Percentiles rank a stretch among this genome's conserved stretches.
These are phyloP conservation scores for Diaporthe aspalathi DNA, from an alignment of 2,329 filamentous ascomycete genomes.

Conservation along the genomic window DNA sequence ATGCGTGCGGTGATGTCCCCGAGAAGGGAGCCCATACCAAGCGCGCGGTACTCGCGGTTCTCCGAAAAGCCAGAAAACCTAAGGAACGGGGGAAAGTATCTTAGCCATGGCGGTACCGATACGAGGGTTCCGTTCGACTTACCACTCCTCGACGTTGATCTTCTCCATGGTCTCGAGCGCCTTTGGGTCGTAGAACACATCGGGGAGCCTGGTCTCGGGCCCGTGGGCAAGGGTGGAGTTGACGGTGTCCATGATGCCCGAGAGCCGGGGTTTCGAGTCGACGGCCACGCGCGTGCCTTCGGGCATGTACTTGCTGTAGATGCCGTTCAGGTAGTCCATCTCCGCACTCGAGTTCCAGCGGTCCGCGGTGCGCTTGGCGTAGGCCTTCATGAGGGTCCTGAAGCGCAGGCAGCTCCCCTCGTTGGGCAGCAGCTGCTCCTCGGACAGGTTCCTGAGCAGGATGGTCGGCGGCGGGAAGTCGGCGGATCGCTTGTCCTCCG, in stretches of 20 bases:
- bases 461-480: slow-evolving; percentile 72
- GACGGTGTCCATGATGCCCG: slow-evolving; percentile 93
- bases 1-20: slow-evolving; percentile 85
- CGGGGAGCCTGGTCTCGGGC: slow-evolving; percentile 79
- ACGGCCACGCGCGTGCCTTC: slow-evolving; percentile 77
- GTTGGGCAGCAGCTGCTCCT: slow-evolving; percentile 86
- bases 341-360: slow-evolving; percentile 82
- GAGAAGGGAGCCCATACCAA: slow-evolving; percentile 87
- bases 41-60: slow-evolving; percentile 84
- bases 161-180: slow-evolving; percentile 76
- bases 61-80: slow-evolving; percentile 78
- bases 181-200: slow-evolving; percentile 86
- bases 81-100: too few relatives aligned
- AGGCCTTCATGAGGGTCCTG: slow-evolving; percentile 74
- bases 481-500: slow-evolving; percentile 55
- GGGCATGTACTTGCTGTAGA: slow-evolving; percentile 89
- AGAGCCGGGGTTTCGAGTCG: slow-evolving; percentile 84
- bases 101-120: neutral
- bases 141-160: slow-evolving; percentile 94
- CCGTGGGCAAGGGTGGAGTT: slow-evolving; percentile 91
- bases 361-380: slow-evolving; percentile 76
- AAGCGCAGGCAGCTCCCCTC: slow-evolving; percentile 80
- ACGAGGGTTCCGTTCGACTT: slow-evolving; percentile 45
- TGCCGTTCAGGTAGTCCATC: slow-evolving; percentile 83
- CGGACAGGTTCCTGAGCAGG: slow-evolving; percentile 70